Base-by-base conservation (phyloP, 257 asterid genomes). In the Eucommia ulmoides region DNA sequence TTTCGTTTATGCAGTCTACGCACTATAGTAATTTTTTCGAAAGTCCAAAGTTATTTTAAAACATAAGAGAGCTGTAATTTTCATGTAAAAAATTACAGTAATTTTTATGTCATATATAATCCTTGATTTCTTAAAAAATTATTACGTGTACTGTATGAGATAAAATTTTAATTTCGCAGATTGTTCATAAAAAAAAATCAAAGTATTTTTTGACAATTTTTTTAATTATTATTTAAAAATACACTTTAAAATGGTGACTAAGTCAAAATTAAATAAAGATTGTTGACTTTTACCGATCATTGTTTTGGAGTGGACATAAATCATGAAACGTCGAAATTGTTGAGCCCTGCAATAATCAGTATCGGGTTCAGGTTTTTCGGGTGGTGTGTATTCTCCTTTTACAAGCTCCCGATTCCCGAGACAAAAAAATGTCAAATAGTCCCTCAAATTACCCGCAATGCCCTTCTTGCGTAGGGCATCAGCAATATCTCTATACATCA, bases 361-460 rank as follows among this genome's bases (percentile, higher is more conserved):
- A 46, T 50, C 33, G 2, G 66, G 56, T 1, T 68, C 74, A 0
- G 74, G 74, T 25, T 59, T 63, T 14, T 45, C 52, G 2, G 56
- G 54, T 22, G 74, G 66, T 47, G 49, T 56, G 25, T 68, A 68
- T 35, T 68, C 74, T 2, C 70, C 70, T 57, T 24, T 51, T 56
- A 62, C 59, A 9, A 16, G 20, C 44, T 68, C 74, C 22, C 70
- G 23, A 23, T 63, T 68, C 2, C 70, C 74, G 12, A 68, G 62
- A 58, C 74, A 63, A 56, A 68, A 68, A 62, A 68, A 68, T 35
- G 74, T 68, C 63, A 63, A 25, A 45, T 68, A 68, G 25, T 68
- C 70, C 41, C 42, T 63, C 3, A 61, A 70, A 23, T 68, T 29
- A 8, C 63, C 66, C 1, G 17, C 3, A 23, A 67, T 49, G 3